These are phyloP conservation scores for Coriaria nepalensis DNA, from an alignment of 306 rosid genomes.

Conservation along the genomic window DNA sequence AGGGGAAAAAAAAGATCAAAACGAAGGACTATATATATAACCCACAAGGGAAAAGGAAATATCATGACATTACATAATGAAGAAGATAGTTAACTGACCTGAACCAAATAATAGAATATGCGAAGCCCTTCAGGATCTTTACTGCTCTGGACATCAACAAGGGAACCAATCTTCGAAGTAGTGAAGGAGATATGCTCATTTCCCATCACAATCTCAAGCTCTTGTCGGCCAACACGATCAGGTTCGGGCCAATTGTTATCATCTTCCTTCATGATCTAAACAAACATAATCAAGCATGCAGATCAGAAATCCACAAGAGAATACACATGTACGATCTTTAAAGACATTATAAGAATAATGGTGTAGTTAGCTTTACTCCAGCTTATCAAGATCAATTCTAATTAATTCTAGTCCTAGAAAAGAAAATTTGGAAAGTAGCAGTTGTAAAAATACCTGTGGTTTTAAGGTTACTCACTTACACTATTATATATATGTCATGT, in stretches of 20 bases:
- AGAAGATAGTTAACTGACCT: conserved; percentile 33
- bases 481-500: too few species aligned
- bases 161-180: conserved; percentile 92
- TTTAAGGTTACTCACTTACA: too few species aligned
- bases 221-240: conserved; percentile 87
- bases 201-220: conserved; percentile 97
- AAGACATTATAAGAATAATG: too few species aligned
- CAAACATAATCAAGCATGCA: background rate
- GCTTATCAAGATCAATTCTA: too few species aligned
- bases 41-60: background rate
- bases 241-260: conserved; percentile 99
- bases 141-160: conserved; percentile 92
- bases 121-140: conserved; percentile 99
- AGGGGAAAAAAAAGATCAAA: background rate
- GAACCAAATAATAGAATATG: conserved; percentile 92
- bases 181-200: conserved; percentile 95
- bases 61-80: conserved; percentile 4
- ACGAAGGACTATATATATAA: background rate
- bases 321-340: background rate
- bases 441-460: too few species aligned
- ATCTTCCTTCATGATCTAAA: conserved; percentile 89
- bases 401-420: too few species aligned
- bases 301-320: background rate
- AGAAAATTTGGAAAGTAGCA: too few species aligned
- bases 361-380: too few species aligned